Base-by-base conservation (phyloP, 2,329 filamentous ascomycete genomes). In the Epichloe festucae region DNA sequence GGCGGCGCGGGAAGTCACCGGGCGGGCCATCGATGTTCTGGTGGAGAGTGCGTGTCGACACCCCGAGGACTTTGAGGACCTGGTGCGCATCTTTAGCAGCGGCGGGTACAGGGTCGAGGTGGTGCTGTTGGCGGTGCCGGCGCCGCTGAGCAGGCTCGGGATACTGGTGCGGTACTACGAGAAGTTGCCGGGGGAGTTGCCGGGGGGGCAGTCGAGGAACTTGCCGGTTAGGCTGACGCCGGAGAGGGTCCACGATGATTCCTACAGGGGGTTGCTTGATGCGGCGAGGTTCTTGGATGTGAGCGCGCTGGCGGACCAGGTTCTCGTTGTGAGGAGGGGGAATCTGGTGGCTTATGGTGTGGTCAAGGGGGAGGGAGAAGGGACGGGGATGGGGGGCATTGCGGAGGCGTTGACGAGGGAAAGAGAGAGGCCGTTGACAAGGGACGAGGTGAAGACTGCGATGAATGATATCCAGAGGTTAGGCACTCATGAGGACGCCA, bases 21-120 rank as follows among this genome's bases (percentile, higher is more conserved):
- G 47, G 5, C 59, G 59, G 1, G 60, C 59, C n/a, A 53, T 62
- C 17, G 65, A 70, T 57, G 66, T 71, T 12, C 59, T 75, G 11
- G 57, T 74, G 15, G 73, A 75, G 62, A 69, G 67, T 48, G 72
- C 72, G 2, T 73, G 70, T 56, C 67, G 73, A 15, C 65, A 70
- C 52, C 68, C 69, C 2, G 61, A 61, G 10, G 72, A 74, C 57
- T 71, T 74, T 51, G 59, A 56, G 34, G 56, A 59, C 2, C 60
- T 75, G 46, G 67, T 63, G 11, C 55, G 54, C 3, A 52, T 63
- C 1, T 72, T 74, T 43, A 57, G 56, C n/a, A 36, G 15, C 2
- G 61, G 52, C 1, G 64, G 61, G 3, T 75, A 73, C 55, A 57
- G 58, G 14, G 64, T 73, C 23, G 64, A 67, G 34, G 67, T 73